Evolutionary conservation across 352 stramenopile species (phyloP).

Genomic region (Globisporangium nagaii): DNA sequence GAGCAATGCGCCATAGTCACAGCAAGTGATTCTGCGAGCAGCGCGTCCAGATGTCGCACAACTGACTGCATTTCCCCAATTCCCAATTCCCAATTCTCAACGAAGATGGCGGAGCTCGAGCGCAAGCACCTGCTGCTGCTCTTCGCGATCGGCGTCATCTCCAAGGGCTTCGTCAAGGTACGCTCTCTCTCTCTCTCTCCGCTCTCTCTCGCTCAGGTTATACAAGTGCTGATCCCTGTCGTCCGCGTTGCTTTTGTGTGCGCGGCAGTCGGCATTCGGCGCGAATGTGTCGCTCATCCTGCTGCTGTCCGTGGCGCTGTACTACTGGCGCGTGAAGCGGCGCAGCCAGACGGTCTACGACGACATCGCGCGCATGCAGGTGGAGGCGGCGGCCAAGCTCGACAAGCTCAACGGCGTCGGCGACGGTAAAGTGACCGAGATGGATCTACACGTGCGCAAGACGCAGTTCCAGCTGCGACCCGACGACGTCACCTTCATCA

Average conservation of each 20-base stretch:
- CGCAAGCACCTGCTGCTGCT: conserved; percentile 70
- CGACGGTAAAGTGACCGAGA: conserved; percentile 39
- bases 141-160: conserved; percentile 58
- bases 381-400: conserved; percentile 58
- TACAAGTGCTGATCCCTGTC: too few relatives aligned
- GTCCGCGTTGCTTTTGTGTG: not conserved
- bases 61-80: too few relatives aligned
- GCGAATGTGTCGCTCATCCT: conserved; percentile 60
- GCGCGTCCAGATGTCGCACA: too few relatives aligned
- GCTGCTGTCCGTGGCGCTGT: conserved; percentile 51
- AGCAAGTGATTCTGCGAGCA: too few relatives aligned
- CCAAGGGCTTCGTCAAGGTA: conserved; percentile 65
- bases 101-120: conserved; percentile 27
- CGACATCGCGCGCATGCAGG: conserved; percentile 55
- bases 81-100: too few relatives aligned
- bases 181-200: not conserved
- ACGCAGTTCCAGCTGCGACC: conserved; percentile 68
- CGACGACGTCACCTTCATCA: conserved; percentile 60
- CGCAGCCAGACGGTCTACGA: conserved; percentile 62
- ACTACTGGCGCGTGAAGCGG: conserved; percentile 59
- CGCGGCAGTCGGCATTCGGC: conserved; percentile 44
- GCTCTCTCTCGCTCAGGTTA: not conserved
- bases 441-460: conserved; percentile 45
- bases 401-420: conserved; percentile 48
- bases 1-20: too few relatives aligned